Percentiles rank a stretch among this genome's conserved stretches.
These are phyloP conservation scores for Alternaria sp. DNA, from an alignment of 2,329 filamentous ascomycete species.

Conservation along the genomic window DNA sequence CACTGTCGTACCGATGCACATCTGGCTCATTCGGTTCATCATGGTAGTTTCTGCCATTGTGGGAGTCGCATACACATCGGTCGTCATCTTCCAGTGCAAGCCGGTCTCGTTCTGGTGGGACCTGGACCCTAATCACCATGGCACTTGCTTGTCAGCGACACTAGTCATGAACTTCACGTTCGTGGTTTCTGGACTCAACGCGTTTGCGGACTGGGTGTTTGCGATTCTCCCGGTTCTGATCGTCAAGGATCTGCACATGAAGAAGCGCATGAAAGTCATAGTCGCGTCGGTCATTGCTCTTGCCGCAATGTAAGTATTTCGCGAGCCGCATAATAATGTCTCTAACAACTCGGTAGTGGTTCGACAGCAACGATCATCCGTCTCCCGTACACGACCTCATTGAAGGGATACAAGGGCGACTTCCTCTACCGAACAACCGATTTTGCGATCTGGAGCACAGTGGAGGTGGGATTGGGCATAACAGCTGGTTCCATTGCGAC, in stretches of 20 bases:
- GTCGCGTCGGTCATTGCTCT: constrained; percentile 61
- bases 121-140: constrained; percentile 40
- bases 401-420: constrained; percentile 36
- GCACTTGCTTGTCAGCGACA: constrained; percentile 50
- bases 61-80: constrained; percentile 56
- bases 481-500: constrained; percentile 38
- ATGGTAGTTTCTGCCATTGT: constrained; percentile 53
- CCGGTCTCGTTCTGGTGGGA: constrained; percentile 60
- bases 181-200: constrained; percentile 33
- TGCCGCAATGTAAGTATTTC: constrained; percentile 39
- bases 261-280: constrained; percentile 57
- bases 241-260: constrained; percentile 63
- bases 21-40: constrained; percentile 54
- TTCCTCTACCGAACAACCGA: constrained; percentile 40
- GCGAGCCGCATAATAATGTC: neutral
- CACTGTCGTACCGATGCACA: constrained; percentile 52
- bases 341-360: constrained; percentile 36
- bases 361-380: constrained; percentile 46
- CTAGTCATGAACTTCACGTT: constrained; percentile 61
- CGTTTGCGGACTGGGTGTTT: constrained; percentile 39
- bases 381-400: constrained; percentile 33
- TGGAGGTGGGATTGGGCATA: constrained; percentile 37
- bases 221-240: constrained; percentile 53
- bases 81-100: constrained; percentile 59
- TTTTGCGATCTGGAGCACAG: constrained; percentile 41